phyloP scores from a whole-genome alignment of 2,329 filamentous ascomycete genomes.

The Penicillium sp. region DNA sequence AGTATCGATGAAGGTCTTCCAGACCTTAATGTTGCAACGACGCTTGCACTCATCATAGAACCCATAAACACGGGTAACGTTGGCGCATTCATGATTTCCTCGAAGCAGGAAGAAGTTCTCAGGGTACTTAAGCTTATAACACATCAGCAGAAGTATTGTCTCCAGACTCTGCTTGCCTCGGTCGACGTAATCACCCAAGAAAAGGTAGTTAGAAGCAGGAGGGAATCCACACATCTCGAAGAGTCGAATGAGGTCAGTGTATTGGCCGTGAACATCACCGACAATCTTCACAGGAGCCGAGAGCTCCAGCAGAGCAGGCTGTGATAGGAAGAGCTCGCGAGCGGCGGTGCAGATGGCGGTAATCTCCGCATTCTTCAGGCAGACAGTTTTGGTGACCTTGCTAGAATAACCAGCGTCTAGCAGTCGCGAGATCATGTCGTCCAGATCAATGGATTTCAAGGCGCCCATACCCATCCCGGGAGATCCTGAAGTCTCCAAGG shows the following conservation, averaged over 20 bases:
- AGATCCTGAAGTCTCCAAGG: slow-evolving; percentile 46
- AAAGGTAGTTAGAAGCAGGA: slow-evolving; percentile 86
- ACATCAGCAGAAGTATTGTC: slow-evolving; percentile 86
- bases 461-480: slow-evolving; percentile 78
- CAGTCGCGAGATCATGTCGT: slow-evolving; percentile 94
- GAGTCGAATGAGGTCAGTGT: slow-evolving; percentile 91
- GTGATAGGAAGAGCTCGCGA: slow-evolving; percentile 83
- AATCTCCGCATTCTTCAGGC: slow-evolving; percentile 96
- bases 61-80: slow-evolving; percentile 91
- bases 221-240: slow-evolving; percentile 99
- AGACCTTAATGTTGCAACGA: slow-evolving; percentile 92
- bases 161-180: slow-evolving; percentile 93
- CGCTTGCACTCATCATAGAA: slow-evolving; percentile 99
- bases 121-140: slow-evolving; percentile 96
- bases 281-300: slow-evolving; percentile 97
- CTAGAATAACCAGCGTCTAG: slow-evolving; percentile 92
- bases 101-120: slow-evolving; percentile 96
- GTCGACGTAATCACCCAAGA: slow-evolving; percentile 94
- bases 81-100: slow-evolving; percentile 95
- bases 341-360: slow-evolving; percentile 87
- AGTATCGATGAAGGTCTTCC: slow-evolving; percentile 96
- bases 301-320: slow-evolving; percentile 87
- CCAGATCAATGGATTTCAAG: slow-evolving; percentile 87
- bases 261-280: slow-evolving; percentile 94
- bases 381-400: slow-evolving; percentile 97